phyloP scores from a whole-genome alignment of 495 filamentous ascomycete species.

The Hamigera avellanea region DNA sequence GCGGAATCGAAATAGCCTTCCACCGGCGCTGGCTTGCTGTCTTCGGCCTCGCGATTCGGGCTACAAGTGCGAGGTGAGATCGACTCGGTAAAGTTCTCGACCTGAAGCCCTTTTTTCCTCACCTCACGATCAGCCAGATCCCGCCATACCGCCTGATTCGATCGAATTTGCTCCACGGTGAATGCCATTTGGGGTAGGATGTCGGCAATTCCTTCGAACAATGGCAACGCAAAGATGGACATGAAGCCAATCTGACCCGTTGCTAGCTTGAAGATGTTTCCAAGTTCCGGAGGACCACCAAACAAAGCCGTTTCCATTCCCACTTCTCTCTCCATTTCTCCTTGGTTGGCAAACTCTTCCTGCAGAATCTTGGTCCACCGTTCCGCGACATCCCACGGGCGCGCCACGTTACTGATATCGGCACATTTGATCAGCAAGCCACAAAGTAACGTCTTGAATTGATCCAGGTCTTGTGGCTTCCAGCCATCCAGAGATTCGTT shows the following conservation, averaged over 20 bases:
- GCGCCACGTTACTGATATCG: conserved; percentile 95
- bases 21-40: not conserved
- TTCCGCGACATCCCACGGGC: conserved; percentile 67
- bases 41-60: conserved; percentile 5
- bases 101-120: conserved; percentile 16
- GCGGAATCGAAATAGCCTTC: not conserved
- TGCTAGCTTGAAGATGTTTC: conserved; percentile 69
- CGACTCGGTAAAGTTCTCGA: conserved; percentile 11
- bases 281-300: conserved; percentile 68
- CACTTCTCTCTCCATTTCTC: conserved; percentile 79
- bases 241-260: conserved; percentile 90
- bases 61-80: conserved; percentile 30
- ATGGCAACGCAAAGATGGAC: conserved; percentile 83
- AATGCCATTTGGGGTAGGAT: conserved; percentile 75
- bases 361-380: conserved; percentile 86
- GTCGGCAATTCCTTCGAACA: conserved; percentile 77
- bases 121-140: conserved; percentile 45
- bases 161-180: conserved; percentile 64
- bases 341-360: conserved; percentile 89
- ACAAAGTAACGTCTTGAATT: conserved; percentile 69
- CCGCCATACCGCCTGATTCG: conserved; percentile 66
- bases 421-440: conserved; percentile 94
- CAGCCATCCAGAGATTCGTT: conserved; percentile 48
- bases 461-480: conserved; percentile 56
- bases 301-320: conserved; percentile 78